phyloP scores from a whole-genome alignment of 768 basidiomycete species.

The Fistulinella prunicolor region DNA sequence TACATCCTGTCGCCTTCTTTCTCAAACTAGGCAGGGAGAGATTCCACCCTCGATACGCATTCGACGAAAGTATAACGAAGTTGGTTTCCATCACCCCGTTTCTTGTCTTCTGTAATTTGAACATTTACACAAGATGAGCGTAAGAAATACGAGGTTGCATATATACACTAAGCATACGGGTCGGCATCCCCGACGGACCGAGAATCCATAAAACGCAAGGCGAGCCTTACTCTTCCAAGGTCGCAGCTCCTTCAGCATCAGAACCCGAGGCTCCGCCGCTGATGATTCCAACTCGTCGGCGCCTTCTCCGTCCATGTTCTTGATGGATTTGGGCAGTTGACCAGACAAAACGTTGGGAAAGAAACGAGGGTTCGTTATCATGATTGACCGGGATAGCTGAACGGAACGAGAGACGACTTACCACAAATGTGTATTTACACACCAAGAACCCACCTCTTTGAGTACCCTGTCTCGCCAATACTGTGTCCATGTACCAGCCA shows the following conservation, averaged over 20 bases:
- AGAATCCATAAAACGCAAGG: too few relatives aligned
- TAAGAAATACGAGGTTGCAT: too few relatives aligned
- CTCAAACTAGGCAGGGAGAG: too few relatives aligned
- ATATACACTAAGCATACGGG: too few relatives aligned
- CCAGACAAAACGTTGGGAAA: constrained; percentile 24
- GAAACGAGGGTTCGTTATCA: neutral
- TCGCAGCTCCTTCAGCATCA: constrained; percentile 2
- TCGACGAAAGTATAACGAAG: too few relatives aligned
- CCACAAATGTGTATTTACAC: constrained; percentile 85
- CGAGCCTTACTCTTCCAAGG: neutral
- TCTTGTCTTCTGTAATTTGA: too few relatives aligned
- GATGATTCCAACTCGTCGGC: neutral
- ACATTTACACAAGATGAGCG: too few relatives aligned
- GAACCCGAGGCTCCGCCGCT: constrained; percentile 5
- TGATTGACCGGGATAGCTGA: neutral
- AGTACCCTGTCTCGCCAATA: constrained; percentile 75
- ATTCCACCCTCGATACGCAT: too few relatives aligned
- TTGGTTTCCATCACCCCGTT: too few relatives aligned
- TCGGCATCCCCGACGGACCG: too few relatives aligned
- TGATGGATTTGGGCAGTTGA: constrained; percentile 26
- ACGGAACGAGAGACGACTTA: constrained; percentile 29
- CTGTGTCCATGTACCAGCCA: constrained; percentile 30
- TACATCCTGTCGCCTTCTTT: too few relatives aligned
- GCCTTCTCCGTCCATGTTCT: constrained; percentile 9
- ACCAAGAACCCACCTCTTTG: constrained; percentile 70